These are phyloP conservation scores for Globisporangium nodosum DNA, from an alignment of 352 stramenopile species.

Conservation along the genomic window DNA sequence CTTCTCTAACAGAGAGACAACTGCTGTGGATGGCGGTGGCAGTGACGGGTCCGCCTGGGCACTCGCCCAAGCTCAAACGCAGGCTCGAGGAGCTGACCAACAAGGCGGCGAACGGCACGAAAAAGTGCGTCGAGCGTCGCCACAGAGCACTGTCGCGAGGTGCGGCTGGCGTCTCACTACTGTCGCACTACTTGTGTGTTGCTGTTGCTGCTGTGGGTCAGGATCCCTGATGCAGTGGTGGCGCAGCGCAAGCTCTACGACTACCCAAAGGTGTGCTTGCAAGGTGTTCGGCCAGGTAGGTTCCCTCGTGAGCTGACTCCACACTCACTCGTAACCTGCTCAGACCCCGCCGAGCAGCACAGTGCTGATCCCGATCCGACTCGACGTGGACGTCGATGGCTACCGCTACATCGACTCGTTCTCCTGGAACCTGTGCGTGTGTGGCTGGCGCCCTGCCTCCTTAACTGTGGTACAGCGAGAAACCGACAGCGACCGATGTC, in stretches of 20 bases:
- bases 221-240: conserved; percentile 23
- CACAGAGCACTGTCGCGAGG: not conserved
- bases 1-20: too few species aligned
- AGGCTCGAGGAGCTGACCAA: conserved; percentile 54
- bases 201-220: not conserved
- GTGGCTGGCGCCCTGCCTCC: not conserved
- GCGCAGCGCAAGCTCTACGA: conserved; percentile 59
- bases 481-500: not conserved
- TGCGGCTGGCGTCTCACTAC: not conserved
- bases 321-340: not conserved
- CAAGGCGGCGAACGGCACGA: conserved; percentile 24
- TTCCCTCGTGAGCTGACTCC: not conserved
- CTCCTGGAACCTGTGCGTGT: conserved; percentile 65
- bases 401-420: conserved; percentile 83
- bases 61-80: conserved; percentile 67
- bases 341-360: conserved; percentile 29
- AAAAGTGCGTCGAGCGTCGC: conserved; percentile 20
- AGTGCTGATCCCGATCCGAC: conserved; percentile 58
- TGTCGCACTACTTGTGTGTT: not conserved
- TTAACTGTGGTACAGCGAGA: not conserved
- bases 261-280: conserved; percentile 54
- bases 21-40: not conserved
- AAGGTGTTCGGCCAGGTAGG: not conserved
- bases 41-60: conserved; percentile 50
- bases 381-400: conserved; percentile 75